phyloP scores from a whole-genome alignment of 2,329 filamentous ascomycete species.

The Trichoderma pleuroti region DNA sequence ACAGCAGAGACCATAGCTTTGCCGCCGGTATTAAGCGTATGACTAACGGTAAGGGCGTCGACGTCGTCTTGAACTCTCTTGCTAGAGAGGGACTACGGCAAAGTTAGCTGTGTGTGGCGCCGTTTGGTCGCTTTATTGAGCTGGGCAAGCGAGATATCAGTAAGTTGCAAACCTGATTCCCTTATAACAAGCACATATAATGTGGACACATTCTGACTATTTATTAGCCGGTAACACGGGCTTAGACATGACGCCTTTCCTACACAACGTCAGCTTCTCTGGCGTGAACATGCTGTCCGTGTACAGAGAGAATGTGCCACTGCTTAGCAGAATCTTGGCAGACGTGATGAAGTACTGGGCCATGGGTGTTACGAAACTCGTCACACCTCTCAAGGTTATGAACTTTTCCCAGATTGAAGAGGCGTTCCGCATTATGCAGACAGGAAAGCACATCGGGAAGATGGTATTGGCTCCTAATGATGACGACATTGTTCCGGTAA shows the following conservation, averaged over 20 bases:
- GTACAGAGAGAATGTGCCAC: neutral
- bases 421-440: neutral
- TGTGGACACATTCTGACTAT: neutral
- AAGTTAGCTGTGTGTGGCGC: slow-evolving; percentile 33
- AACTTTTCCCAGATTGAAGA: neutral
- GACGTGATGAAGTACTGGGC: neutral
- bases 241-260: neutral
- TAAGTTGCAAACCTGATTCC: neutral
- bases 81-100: slow-evolving; percentile 28
- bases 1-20: slow-evolving; percentile 29
- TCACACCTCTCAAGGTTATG: neutral
- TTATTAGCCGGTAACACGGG: neutral
- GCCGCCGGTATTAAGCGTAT: slow-evolving; percentile 24
- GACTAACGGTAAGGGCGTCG: slow-evolving; percentile 30
- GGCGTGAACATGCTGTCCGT: neutral
- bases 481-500: neutral
- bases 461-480: neutral
- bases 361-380: neutral
- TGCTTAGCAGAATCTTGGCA: neutral
- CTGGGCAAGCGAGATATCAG: slow-evolving; percentile 33
- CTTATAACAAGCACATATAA: neutral
- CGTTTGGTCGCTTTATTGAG: slow-evolving; percentile 33
- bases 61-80: slow-evolving; percentile 32
- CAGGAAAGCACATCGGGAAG: neutral
- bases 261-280: neutral